Evolutionary conservation across 306 rosid genomes (phyloP).

Genomic region (Leucaena leucocephala): DNA sequence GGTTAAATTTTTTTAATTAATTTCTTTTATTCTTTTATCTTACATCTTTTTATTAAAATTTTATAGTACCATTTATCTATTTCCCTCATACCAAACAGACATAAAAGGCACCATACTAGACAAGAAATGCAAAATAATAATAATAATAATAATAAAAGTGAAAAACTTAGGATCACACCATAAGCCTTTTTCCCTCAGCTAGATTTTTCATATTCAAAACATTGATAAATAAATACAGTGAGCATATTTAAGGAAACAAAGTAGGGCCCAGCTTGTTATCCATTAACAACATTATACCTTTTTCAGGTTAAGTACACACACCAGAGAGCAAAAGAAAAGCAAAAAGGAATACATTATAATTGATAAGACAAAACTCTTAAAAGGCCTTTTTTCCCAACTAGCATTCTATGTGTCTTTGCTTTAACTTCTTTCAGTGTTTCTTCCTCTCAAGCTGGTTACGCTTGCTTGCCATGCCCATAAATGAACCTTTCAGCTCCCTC

Average conservation of each 20-base stretch:
- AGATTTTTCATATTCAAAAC: background rate
- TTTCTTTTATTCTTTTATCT: no score
- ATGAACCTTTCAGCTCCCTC: constrained; percentile 81
- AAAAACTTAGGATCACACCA: background rate
- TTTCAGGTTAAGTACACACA: constrained; percentile 48
- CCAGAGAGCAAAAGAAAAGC: constrained; percentile 27
- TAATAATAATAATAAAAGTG: background rate
- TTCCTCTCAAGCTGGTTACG: constrained; percentile 44
- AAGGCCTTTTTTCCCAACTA: constrained; percentile 28
- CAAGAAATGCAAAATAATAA: background rate
- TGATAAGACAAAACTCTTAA: constrained; percentile 31
- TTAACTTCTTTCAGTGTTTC: constrained; percentile 14
- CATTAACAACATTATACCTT: constrained; percentile 32
- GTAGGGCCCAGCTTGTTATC: background rate
- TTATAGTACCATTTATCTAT: no score
- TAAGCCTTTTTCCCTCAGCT: background rate
- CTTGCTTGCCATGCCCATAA: constrained; percentile 59
- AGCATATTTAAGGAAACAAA: constrained; percentile 1
- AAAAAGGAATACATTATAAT: constrained; percentile 3
- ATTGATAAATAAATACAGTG: background rate
- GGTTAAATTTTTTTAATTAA: no score
- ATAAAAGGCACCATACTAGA: background rate
- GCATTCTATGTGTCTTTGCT: constrained; percentile 38
- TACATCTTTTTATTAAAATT: no score
- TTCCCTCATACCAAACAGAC: no score